phyloP scores from a whole-genome alignment of 179 eudicot genomes.

The Vitellaria paradoxa region DNA sequence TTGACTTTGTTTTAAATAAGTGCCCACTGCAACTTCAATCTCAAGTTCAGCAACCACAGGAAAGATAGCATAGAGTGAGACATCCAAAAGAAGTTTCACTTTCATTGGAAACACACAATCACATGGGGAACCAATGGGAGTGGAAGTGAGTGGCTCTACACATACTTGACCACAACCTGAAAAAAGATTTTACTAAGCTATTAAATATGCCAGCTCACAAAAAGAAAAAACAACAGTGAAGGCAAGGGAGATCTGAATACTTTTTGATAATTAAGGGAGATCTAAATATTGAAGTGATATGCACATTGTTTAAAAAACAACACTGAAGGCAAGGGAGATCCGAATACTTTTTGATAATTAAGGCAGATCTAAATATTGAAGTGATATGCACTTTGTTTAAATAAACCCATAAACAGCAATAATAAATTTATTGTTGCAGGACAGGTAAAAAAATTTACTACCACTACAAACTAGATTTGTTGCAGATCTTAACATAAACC shows the following conservation, averaged over 20 bases:
- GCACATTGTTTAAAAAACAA: background rate
- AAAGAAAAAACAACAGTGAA: background rate
- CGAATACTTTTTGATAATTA: background rate
- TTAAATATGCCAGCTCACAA: background rate
- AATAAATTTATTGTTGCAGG: background rate
- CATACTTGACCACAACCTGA: slow-evolving; percentile 90
- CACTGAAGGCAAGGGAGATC: background rate
- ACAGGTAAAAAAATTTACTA: background rate
- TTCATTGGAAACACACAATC: slow-evolving; percentile 92
- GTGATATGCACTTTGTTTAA: background rate
- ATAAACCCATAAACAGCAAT: background rate
- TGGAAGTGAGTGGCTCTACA: slow-evolving; percentile 72
- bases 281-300: background rate
- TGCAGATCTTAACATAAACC: slow-evolving; percentile 1
- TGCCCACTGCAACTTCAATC: slow-evolving; percentile 84
- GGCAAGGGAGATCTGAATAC: background rate
- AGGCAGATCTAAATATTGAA: background rate
- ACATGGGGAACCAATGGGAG: slow-evolving; percentile 80
- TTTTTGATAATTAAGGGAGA: too few species aligned
- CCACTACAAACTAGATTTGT: background rate
- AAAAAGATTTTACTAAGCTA: slow-evolving; percentile 7
- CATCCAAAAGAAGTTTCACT: slow-evolving; percentile 69
- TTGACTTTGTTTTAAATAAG: slow-evolving; percentile 79
- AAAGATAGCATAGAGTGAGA: slow-evolving; percentile 74
- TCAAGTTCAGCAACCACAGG: slow-evolving; percentile 70